phyloP scores from a whole-genome alignment of 2,329 filamentous ascomycete genomes.

The Westerdykella aurantiaca region DNA sequence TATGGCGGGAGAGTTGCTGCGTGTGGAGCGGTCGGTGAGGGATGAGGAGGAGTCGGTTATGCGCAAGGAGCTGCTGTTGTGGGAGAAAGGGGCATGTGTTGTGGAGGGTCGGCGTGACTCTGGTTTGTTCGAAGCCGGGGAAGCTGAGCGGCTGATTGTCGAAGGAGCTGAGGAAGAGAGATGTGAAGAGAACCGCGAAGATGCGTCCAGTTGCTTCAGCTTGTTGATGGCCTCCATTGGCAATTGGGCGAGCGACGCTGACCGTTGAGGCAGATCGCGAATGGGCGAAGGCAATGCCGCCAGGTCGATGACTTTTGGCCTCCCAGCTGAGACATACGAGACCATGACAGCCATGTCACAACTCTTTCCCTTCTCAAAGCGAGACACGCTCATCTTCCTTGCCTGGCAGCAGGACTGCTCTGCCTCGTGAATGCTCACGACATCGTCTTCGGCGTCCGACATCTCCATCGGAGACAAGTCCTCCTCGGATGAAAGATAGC shows the following conservation, averaged over 20 bases:
- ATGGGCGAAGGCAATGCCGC: constrained; percentile 16
- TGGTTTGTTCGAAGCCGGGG: constrained; percentile 15
- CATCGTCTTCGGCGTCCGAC: constrained; percentile 28
- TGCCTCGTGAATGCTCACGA: constrained; percentile 27
- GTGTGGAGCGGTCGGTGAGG: constrained; percentile 18
- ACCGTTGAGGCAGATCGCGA: constrained; percentile 20
- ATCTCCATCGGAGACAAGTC: constrained; percentile 33
- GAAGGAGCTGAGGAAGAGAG: constrained; percentile 8
- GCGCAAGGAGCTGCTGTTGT: constrained; percentile 13
- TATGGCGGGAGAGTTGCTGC: constrained; percentile 21
- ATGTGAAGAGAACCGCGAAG: constrained; percentile 24
- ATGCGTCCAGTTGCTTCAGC: constrained; percentile 21
- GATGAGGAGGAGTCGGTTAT: constrained; percentile 24
- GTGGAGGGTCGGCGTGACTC: constrained; percentile 18
- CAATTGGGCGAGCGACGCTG: constrained; percentile 31
- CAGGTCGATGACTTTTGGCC: constrained; percentile 36
- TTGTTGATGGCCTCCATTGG: constrained; percentile 25
- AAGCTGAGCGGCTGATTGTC: constrained; percentile 17
- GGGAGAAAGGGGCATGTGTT: constrained; percentile 8
- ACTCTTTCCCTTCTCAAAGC: constrained; percentile 30
- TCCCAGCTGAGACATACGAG: constrained; percentile 34
- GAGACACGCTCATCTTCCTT: constrained; percentile 28
- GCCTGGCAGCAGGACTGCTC: constrained; percentile 22
- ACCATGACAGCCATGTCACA: constrained; percentile 35
- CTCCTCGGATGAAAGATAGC: constrained; percentile 37